Conservation (phyloP, 768 basidiomycete genomes). For the Amanita rimosa region DNA sequence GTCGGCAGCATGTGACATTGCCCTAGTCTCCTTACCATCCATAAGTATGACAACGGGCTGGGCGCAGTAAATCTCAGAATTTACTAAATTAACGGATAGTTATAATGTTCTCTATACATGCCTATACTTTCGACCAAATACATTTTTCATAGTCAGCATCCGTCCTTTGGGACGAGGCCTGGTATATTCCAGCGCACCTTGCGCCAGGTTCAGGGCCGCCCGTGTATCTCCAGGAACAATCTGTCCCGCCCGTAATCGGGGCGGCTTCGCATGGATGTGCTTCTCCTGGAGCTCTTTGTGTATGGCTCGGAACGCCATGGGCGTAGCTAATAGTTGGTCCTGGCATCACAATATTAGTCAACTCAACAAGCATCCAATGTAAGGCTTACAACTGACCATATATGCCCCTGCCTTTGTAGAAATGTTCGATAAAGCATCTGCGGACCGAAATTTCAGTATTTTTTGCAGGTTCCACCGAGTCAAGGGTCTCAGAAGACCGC, state of each 20-base stretch:
- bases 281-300: constrained; percentile 32
- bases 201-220: constrained; percentile 41
- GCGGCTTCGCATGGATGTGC: constrained; percentile 16
- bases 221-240: constrained; percentile 46
- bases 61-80: no score
- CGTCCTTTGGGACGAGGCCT: constrained; percentile 13
- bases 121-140: constrained; percentile 22
- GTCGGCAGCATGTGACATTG: not conserved
- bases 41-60: not conserved
- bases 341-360: constrained; percentile 17
- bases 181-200: constrained; percentile 34
- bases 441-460: constrained; percentile 47
- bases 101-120: not conserved
- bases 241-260: constrained; percentile 38
- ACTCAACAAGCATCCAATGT: constrained; percentile 3
- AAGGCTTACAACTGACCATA: constrained; percentile 48
- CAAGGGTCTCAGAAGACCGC: constrained; percentile 40
- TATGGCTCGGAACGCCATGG: constrained; percentile 36
- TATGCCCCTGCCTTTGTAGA: constrained; percentile 49
- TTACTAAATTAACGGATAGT: no score
- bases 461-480: constrained; percentile 75
- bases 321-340: constrained; percentile 62
- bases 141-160: constrained; percentile 17
- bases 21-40: not conserved
- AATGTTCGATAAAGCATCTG: constrained; percentile 34